Conservation (phyloP, 306 rosid genomes). For the Prunus fruticosa region DNA sequence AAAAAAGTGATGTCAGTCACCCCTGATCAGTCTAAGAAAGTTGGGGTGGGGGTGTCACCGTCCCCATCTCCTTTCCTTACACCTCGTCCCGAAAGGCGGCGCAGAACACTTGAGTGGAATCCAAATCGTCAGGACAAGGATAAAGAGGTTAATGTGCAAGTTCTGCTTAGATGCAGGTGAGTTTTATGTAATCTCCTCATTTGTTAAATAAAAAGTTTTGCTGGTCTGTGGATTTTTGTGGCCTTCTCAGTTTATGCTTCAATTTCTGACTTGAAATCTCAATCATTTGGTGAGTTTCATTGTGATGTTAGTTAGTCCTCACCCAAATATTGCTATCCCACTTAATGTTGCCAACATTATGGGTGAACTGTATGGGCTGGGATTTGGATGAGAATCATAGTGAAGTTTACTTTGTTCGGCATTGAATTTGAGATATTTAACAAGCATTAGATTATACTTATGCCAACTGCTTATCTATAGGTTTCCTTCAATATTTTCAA, state of each 20-base stretch:
- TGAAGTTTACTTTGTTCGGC: not conserved
- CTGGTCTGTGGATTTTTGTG: too few species aligned
- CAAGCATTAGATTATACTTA: not conserved
- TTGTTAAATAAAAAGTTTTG: too few species aligned
- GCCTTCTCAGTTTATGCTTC: not conserved
- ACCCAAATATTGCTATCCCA: too few species aligned
- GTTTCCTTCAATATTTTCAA: too few species aligned
- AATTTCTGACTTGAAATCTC: not conserved
- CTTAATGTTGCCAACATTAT: not conserved
- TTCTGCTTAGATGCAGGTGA: slow-evolving; percentile 92
- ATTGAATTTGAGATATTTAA: not conserved
- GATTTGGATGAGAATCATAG: not conserved
- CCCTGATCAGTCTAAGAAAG: slow-evolving; percentile 77
- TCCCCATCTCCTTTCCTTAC: slow-evolving; percentile 84
- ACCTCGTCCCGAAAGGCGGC: slow-evolving; percentile 87
- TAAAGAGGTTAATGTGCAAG: slow-evolving; percentile 75
- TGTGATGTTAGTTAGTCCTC: not conserved
- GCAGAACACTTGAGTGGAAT: slow-evolving; percentile 57
- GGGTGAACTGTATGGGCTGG: not conserved
- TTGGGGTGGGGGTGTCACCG: slow-evolving; percentile 60
- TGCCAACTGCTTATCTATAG: too few species aligned
- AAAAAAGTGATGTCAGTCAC: slow-evolving; percentile 51
- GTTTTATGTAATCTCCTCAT: not conserved
- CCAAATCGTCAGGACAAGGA: slow-evolving; percentile 60
- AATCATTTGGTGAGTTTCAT: not conserved